Base-by-base conservation (phyloP, 23 red algal genomes). In the Chondrus crispus region DNA sequence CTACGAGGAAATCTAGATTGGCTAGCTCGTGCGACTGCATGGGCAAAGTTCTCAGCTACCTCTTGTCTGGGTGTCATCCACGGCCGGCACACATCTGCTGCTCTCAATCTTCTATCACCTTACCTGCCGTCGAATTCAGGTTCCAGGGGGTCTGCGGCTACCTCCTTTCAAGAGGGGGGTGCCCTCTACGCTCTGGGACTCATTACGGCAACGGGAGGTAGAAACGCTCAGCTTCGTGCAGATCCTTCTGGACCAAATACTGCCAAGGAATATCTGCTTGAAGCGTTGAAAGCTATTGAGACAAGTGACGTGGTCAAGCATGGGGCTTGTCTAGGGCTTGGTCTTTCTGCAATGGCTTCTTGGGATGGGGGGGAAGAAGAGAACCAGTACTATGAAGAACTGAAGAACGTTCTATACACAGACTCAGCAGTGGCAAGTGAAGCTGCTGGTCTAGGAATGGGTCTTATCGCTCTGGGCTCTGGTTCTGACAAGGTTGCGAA, bases 1-100 rank as follows among this genome's bases (percentile, higher is more conserved):
- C 74, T 99, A 38, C 75, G 97, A 3, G 91, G 93, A 20, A 99
- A 99, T 78, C 49, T 99, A 20, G 97, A 99, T 20, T 99, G 97
- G 97, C 91, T 99, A 22, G 76, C 91, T 18, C 86, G 94, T 29
- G 91, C 90, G 5, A 95, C 97, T 2, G 89, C 91, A 30, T 99
- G 97, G 94, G 94, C 97, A 50, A 99, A 99, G 87, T 99, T 99
- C 73, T 99, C 97, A 10, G 97, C 97, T 2, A 99, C 97, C 32
- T 89, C 97, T 5, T 94, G 93, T 82, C 77, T 99, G 46, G 97
- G 97, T 66, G 92, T 99, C 9, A 96, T 96, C 64, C 97, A 99
- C 38, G 89, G 85, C 0, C 85, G 94, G 46, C 94, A 99, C 46
- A 89, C 94, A 2, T 86, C 75, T 6, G 44, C 94, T 68, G 97